Evolutionary conservation across 129 eudicot genomes (phyloP).

Genomic region (Chrysanthemum lavandulifolium): DNA sequence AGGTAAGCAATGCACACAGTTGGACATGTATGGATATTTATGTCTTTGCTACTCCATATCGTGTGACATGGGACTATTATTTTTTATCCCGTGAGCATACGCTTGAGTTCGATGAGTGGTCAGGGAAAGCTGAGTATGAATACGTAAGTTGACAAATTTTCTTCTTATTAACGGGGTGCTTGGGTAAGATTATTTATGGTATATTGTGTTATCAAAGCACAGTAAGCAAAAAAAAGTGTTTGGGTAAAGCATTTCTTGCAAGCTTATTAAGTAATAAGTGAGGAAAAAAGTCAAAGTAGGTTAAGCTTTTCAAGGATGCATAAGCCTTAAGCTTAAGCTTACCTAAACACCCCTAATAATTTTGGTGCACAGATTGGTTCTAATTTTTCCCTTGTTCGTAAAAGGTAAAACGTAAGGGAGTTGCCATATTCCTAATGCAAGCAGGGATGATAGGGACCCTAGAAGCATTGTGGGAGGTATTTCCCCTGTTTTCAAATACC

Average conservation of each 20-base stretch:
- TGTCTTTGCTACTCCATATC: slow-evolving; percentile 94
- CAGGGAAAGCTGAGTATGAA: slow-evolving; percentile 80
- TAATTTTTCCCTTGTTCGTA: slow-evolving; percentile 3
- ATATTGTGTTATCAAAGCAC: background rate
- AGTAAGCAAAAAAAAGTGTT: no score
- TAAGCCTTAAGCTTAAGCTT: no score
- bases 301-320: no score
- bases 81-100: slow-evolving; percentile 81
- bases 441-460: slow-evolving; percentile 96
- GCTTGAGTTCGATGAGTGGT: slow-evolving; percentile 83
- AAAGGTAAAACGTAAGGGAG: slow-evolving; percentile 70
- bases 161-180: background rate
- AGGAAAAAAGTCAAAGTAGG: no score
- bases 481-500: slow-evolving; percentile 88
- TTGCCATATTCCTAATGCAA: slow-evolving; percentile 92
- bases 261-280: no score
- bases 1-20: slow-evolving; percentile 90
- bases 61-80: slow-evolving; percentile 96
- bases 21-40: slow-evolving; percentile 99
- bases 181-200: background rate
- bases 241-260: no score
- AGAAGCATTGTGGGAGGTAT: slow-evolving; percentile 85
- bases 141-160: slow-evolving; percentile 57
- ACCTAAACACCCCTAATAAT: no score
- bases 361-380: background rate